Percentiles rank a stretch among this genome's conserved stretches.
Evolutionary conservation across 305 asterid species (phyloP).

Genomic region (Ruellia speciosa): DNA sequence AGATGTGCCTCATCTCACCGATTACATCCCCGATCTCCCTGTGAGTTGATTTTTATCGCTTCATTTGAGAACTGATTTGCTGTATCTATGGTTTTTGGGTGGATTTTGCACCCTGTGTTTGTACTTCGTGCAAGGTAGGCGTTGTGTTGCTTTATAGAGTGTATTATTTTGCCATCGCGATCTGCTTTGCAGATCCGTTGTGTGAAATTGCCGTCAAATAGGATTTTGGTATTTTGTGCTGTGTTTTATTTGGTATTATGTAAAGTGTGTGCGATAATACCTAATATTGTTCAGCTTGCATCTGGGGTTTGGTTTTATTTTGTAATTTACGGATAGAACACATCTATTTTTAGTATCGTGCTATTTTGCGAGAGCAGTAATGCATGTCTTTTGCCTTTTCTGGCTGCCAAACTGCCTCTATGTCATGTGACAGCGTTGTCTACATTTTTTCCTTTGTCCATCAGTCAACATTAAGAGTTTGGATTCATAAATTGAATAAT

Average conservation of each 20-base stretch:
- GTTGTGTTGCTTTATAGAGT: not conserved
- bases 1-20: slow-evolving; percentile 3
- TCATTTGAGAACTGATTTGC: not conserved
- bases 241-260: not conserved
- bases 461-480: too few relatives aligned
- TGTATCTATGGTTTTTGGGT: not conserved
- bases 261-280: not conserved
- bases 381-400: not conserved
- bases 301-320: not conserved
- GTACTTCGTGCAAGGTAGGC: not conserved
- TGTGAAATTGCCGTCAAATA: not conserved
- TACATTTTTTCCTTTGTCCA: too few relatives aligned
- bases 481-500: too few relatives aligned
- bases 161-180: not conserved
- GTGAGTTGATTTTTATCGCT: not conserved
- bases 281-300: not conserved
- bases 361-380: not conserved
- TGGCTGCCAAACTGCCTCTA: not conserved
- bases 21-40: slow-evolving; percentile 2
- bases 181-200: not conserved
- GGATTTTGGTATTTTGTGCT: not conserved
- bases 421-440: too few relatives aligned
- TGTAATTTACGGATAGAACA: too few relatives aligned
- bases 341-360: not conserved
- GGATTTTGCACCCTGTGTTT: not conserved